phyloP scores from a whole-genome alignment of 345 rosid species.

The Geranium brycei region DNA sequence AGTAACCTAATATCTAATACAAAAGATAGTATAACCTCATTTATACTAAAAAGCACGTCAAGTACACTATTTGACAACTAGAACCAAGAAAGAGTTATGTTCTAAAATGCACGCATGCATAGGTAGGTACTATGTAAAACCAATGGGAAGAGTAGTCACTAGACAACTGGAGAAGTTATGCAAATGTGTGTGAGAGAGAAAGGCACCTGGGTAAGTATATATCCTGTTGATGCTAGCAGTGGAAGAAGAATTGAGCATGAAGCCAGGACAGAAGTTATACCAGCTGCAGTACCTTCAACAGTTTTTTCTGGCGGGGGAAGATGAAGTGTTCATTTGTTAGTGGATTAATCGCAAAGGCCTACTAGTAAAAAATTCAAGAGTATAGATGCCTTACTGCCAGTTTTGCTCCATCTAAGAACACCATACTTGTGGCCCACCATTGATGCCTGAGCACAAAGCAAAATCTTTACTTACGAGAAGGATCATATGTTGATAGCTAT shows the following conservation, averaged over 20 bases:
- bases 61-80: background rate
- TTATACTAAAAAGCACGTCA: background rate
- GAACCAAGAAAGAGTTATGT: background rate
- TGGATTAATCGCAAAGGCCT: background rate
- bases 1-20: background rate
- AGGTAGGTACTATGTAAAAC: background rate
- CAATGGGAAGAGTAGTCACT: background rate
- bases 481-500: background rate
- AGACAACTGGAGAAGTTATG: background rate
- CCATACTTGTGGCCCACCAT: constrained; percentile 96
- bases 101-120: background rate
- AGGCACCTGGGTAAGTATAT: constrained; percentile 50
- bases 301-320: constrained; percentile 60
- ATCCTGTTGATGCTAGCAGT: constrained; percentile 72
- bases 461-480: background rate
- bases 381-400: constrained; percentile 42
- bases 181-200: constrained; percentile 4
- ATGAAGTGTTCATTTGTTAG: constrained; percentile 12
- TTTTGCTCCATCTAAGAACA: constrained; percentile 87
- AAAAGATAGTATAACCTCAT: background rate
- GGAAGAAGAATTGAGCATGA: constrained; percentile 75
- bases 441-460: constrained; percentile 55
- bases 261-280: constrained; percentile 70
- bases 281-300: constrained; percentile 94
- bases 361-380: background rate